Conservation (phyloP, 2,329 filamentous ascomycete species). For the Cyclaneusma minus region DNA sequence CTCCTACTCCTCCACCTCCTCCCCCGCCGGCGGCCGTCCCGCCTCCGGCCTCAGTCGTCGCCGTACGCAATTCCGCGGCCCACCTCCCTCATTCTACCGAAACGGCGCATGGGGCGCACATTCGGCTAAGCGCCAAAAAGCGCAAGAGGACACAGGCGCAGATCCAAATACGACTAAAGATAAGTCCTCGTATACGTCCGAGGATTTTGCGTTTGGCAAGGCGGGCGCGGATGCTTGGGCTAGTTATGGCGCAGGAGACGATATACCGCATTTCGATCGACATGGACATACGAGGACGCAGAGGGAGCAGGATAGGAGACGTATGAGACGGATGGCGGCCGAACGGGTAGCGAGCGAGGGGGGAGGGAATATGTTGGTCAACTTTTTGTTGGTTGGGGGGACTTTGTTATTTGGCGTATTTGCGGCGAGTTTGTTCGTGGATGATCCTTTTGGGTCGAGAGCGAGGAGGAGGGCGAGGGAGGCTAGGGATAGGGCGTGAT, state of each 20-base stretch:
- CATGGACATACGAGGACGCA: constrained; percentile 61
- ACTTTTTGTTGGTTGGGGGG: constrained; percentile 26
- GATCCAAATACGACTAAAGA: constrained; percentile 9
- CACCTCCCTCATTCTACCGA: constrained; percentile 78
- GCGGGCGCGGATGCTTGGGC: constrained; percentile 2
- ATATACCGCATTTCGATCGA: constrained; percentile 67
- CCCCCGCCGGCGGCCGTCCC: constrained; percentile 58
- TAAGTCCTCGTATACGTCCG: constrained; percentile 7
- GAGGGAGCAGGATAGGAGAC: constrained; percentile 20
- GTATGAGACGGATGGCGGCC: constrained; percentile 14
- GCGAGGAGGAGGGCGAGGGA: constrained; percentile 3
- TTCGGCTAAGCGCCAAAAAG: constrained; percentile 37
- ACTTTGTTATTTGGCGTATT: constrained; percentile 26
- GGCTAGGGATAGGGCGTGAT: constrained; percentile 3
- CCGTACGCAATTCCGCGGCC: constrained; percentile 62
- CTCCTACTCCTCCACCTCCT: constrained; percentile 39
- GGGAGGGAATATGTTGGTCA: constrained; percentile 10
- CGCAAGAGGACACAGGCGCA: constrained; percentile 21
- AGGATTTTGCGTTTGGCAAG: too few relatives aligned
- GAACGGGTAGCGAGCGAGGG: constrained; percentile 13
- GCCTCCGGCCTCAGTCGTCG: constrained; percentile 69
- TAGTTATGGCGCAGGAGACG: constrained; percentile 22
- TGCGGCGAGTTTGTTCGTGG: too few relatives aligned
- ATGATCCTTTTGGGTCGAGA: constrained; percentile 26
- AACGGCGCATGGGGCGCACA: constrained; percentile 64